Conservation (phyloP, 208 protist species). For the Wallacemonas sp. region DNA sequence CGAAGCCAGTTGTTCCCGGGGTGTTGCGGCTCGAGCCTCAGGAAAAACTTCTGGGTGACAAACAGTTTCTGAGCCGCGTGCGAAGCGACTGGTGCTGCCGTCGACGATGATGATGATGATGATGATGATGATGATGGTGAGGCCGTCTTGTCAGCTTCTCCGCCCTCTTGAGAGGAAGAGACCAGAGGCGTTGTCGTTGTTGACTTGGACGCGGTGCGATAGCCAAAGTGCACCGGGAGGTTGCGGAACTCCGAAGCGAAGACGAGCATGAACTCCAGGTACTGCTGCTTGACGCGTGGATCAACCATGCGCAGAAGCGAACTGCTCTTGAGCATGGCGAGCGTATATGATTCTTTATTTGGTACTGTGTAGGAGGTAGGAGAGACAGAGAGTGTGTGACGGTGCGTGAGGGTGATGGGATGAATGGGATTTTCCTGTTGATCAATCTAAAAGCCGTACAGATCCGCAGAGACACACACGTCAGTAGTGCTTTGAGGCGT, state of each 20-base stretch:
- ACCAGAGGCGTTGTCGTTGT: slow-evolving; percentile 9
- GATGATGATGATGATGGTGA: background rate
- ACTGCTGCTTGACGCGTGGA: slow-evolving; percentile 53
- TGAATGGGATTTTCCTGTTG: too few species aligned
- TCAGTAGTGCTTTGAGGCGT: too few species aligned
- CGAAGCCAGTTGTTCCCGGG: slow-evolving; percentile 3
- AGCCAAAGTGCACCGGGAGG: slow-evolving; percentile 13
- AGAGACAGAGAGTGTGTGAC: background rate
- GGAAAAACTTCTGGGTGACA: slow-evolving; percentile 3
- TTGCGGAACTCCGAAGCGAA: slow-evolving; percentile 38
- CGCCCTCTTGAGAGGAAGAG: too few species aligned
- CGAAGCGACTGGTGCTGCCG: too few species aligned
- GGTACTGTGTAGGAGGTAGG: background rate
- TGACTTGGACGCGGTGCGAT: background rate
- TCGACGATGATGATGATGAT: background rate
- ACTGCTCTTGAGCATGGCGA: background rate
- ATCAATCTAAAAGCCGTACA: too few species aligned
- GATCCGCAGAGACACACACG: too few species aligned
- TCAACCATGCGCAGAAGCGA: slow-evolving; percentile 20
- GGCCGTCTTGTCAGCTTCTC: too few species aligned
- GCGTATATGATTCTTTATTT: background rate
- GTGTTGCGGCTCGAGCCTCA: background rate
- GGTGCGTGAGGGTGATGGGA: background rate
- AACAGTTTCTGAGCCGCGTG: background rate
- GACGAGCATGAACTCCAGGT: slow-evolving; percentile 71